Percentiles rank a stretch among this genome's conserved stretches.
These are phyloP conservation scores for Picochlorum sp. DNA, from an alignment of 139 green algal genomes.

Conservation along the genomic window DNA sequence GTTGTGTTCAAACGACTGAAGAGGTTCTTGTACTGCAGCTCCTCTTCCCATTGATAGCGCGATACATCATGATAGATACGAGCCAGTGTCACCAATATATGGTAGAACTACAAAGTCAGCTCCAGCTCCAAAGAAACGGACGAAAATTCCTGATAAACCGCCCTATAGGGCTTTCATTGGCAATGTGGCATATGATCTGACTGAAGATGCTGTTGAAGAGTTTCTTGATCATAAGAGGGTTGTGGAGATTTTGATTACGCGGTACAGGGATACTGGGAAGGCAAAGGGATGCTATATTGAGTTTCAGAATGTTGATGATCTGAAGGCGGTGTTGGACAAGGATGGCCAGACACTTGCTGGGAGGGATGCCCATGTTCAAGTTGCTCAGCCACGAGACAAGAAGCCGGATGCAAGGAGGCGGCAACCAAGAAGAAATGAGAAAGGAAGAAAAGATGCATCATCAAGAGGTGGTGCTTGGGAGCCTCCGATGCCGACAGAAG, in stretches of 20 bases:
- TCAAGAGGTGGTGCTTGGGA: not conserved
- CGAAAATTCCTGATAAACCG: slow-evolving; percentile 23
- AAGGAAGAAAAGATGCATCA: not conserved
- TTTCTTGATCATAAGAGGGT: slow-evolving; percentile 26
- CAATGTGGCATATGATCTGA: slow-evolving; percentile 39
- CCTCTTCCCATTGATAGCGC: not conserved
- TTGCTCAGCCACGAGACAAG: slow-evolving; percentile 29
- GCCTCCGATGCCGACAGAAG: not conserved
- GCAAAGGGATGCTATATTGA: slow-evolving; percentile 46
- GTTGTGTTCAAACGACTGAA: not conserved
- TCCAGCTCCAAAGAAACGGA: not conserved
- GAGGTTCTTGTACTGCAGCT: slow-evolving; percentile 8
- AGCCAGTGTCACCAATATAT: slow-evolving; percentile 3
- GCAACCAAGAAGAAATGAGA: not conserved
- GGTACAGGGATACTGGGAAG: slow-evolving; percentile 35
- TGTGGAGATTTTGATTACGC: slow-evolving; percentile 32
- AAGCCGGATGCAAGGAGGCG: not conserved
- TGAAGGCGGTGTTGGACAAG: slow-evolving; percentile 13
- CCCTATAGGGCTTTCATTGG: slow-evolving; percentile 42
- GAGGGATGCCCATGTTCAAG: slow-evolving; percentile 26
- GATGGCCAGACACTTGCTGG: slow-evolving; percentile 22
- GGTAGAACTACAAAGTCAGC: not conserved
- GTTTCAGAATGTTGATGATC: slow-evolving; percentile 22
- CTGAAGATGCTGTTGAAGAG: slow-evolving; percentile 17
- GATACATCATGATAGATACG: not conserved